Percentiles rank a stretch among this genome's conserved stretches.
Evolutionary conservation across 331 rosid species (phyloP).

Genomic region (Rosa hybrid): DNA sequence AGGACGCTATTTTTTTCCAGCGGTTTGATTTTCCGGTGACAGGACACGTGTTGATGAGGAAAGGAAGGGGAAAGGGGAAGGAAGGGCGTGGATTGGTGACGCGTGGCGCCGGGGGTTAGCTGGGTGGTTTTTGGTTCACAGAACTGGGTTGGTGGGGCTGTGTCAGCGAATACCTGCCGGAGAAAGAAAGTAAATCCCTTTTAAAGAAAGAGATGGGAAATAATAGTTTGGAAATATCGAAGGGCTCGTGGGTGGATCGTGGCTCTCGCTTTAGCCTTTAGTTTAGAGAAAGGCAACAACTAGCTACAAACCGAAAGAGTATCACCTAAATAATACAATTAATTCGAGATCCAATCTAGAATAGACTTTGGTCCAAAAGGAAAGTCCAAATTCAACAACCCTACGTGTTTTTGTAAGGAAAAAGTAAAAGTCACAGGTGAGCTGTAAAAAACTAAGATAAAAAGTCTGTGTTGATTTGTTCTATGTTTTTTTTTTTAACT

Average conservation of each 20-base stretch:
- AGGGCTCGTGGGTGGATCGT: neutral
- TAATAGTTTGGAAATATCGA: neutral
- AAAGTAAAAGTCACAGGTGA: neutral
- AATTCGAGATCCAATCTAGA: slow-evolving; percentile 5
- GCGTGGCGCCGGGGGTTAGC: neutral
- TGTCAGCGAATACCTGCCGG: neutral
- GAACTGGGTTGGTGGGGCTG: slow-evolving; percentile 21
- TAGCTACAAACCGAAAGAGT: neutral
- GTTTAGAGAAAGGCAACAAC: neutral
- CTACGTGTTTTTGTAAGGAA: neutral
- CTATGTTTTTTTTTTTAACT: no score
- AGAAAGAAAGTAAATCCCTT: neutral
- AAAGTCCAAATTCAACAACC: neutral
- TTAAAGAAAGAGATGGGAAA: neutral
- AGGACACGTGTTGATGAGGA: neutral
- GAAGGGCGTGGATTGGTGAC: neutral
- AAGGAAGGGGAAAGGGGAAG: neutral
- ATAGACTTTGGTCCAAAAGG: neutral
- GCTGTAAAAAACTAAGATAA: no score
- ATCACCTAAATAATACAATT: neutral
- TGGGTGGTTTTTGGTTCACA: neutral
- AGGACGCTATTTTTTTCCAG: neutral
- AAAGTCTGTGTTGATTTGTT: no score
- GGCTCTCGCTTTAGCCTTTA: neutral
- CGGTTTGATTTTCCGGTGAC: neutral